These are phyloP conservation scores for Leccinum cinnamomeum DNA, from an alignment of 1,284 basidiomycete genomes.

Conservation along the genomic window DNA sequence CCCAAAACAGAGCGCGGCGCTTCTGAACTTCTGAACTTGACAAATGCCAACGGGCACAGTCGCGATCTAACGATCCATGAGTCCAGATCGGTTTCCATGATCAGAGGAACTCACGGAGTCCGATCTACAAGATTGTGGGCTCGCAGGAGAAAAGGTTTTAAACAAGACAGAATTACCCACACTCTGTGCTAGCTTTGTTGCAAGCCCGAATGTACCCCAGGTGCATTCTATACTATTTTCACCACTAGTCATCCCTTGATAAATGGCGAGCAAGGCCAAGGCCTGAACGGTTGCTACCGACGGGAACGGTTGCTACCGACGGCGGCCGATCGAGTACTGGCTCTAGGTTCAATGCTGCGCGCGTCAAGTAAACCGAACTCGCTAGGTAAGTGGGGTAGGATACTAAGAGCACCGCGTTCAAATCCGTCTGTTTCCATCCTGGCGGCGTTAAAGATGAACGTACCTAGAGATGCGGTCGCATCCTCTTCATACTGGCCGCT, in stretches of 20 bases:
- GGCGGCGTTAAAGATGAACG: too few species aligned
- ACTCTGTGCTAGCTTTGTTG: constrained; percentile 63
- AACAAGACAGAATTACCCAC: constrained; percentile 40
- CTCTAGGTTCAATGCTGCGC: constrained; percentile 62
- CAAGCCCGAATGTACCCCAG: constrained; percentile 60
- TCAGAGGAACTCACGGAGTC: constrained; percentile 51
- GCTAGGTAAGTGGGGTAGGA: too few species aligned
- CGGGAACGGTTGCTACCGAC: constrained; percentile 66
- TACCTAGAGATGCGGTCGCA: too few species aligned
- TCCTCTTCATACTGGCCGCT: too few species aligned
- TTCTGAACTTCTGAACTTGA: constrained; percentile 61
- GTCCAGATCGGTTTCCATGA: constrained; percentile 3
- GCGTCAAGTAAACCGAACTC: constrained; percentile 41
- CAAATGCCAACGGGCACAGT: constrained; percentile 66
- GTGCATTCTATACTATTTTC: constrained; percentile 61
- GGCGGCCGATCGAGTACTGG: constrained; percentile 66
- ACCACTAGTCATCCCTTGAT: constrained; percentile 57
- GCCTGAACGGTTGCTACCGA: constrained; percentile 68
- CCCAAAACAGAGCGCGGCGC: constrained; percentile 70
- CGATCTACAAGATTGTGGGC: constrained; percentile 44
- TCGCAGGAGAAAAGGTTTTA: constrained; percentile 12
- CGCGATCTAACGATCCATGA: constrained; percentile 49
- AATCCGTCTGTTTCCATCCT: too few species aligned
- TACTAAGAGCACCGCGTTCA: too few species aligned
- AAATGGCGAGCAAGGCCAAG: constrained; percentile 55